Percentiles rank a stretch among this genome's conserved stretches.
Evolutionary conservation across 2,329 filamentous ascomycete species (phyloP).

Genomic region (Zopfia rhizophila): DNA sequence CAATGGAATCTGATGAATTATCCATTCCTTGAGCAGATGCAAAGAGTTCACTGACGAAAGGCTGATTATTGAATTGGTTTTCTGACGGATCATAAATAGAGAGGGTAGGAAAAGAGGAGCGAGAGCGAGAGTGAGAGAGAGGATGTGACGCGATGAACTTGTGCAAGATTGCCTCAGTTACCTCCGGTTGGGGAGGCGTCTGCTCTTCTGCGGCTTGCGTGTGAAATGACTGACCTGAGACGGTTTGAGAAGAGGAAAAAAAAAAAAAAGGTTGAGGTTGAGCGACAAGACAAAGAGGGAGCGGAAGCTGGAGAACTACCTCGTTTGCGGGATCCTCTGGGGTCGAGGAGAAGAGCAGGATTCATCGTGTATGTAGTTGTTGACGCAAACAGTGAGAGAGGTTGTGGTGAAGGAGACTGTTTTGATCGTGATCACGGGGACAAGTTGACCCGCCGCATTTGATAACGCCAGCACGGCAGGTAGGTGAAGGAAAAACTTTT

Average conservation of each 20-base stretch:
- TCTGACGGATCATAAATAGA: not conserved
- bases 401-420: too few species aligned
- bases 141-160: not conserved
- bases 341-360: constrained; percentile 28
- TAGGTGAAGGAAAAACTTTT: too few species aligned
- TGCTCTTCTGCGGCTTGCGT: not conserved
- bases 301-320: constrained; percentile 20
- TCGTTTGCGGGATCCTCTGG: constrained; percentile 25
- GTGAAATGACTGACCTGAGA: too few species aligned
- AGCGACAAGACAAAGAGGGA: not conserved
- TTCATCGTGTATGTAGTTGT: constrained; percentile 21
- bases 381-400: too few species aligned
- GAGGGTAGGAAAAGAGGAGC: constrained; percentile 3
- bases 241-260: not conserved
- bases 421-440: too few species aligned
- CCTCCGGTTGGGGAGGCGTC: not conserved
- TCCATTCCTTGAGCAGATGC: too few species aligned
- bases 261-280: constrained; percentile 3
- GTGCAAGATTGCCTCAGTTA: too few species aligned
- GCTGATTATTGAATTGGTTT: not conserved
- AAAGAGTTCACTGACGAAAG: too few species aligned
- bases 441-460: too few species aligned
- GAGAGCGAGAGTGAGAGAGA: constrained; percentile 6
- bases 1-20: too few species aligned
- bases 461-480: too few species aligned